Evolutionary conservation across 225 moss, liverwort and hornwort species (phyloP).

Genomic region (Lunularia cruciata): DNA sequence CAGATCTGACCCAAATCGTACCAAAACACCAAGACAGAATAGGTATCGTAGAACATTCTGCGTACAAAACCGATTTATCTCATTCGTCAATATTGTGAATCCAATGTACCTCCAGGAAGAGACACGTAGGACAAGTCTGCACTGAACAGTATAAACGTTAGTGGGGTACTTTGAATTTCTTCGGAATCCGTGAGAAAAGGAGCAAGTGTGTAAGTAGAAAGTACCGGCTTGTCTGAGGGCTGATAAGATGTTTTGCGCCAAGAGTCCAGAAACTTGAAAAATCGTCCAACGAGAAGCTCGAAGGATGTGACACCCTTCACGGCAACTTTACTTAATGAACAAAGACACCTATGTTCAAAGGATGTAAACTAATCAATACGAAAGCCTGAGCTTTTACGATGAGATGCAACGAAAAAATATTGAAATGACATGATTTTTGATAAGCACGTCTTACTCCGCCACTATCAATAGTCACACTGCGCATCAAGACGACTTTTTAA

Average conservation of each 20-base stretch:
- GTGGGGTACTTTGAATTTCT: no score
- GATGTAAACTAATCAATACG: no score
- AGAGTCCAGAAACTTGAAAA: conserved; percentile 65
- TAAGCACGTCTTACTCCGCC: no score
- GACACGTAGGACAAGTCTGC: no score
- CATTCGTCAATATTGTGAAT: neutral
- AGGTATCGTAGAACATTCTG: conserved; percentile 77
- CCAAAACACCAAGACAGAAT: conserved; percentile 81
- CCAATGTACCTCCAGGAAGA: no score
- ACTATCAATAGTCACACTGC: no score
- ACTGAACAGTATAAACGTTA: no score
- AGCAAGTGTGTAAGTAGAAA: neutral
- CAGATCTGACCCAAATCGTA: conserved; percentile 77
- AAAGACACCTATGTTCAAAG: conserved; percentile 65
- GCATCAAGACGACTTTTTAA: no score
- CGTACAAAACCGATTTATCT: conserved; percentile 17
- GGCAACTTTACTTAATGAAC: conserved; percentile 83
- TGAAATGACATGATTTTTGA: no score
- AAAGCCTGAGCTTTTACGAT: no score
- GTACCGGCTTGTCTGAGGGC: conserved; percentile 70
- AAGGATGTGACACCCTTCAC: conserved; percentile 73
- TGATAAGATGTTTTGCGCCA: conserved; percentile 50
- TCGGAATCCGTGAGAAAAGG: neutral
- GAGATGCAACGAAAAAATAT: no score
- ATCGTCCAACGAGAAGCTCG: conserved; percentile 78